Evolutionary conservation across 2,329 filamentous ascomycete genomes (phyloP).

Genomic region (Sphaerulina musiva): DNA sequence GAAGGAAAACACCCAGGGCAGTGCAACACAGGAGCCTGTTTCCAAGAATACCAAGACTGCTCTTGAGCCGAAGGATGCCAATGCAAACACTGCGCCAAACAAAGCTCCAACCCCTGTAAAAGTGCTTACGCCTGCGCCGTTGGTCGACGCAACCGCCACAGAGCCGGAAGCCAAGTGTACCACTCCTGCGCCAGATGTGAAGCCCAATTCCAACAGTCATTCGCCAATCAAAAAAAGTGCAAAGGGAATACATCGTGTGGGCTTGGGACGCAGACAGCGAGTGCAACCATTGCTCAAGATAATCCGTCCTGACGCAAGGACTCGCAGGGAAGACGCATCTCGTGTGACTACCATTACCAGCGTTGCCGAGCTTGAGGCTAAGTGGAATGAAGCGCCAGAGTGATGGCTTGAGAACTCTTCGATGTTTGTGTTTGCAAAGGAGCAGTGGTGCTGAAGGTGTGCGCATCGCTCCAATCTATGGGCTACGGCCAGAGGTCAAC

Average conservation of each 20-base stretch:
- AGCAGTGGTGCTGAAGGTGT: neutral
- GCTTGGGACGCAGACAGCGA: constrained; percentile 42
- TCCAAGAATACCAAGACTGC: neutral
- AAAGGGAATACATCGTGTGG: constrained; percentile 42
- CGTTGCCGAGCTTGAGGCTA: constrained; percentile 11
- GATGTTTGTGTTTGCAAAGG: neutral
- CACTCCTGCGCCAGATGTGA: constrained; percentile 4
- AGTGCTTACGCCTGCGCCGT: constrained; percentile 4
- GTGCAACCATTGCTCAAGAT: constrained; percentile 41
- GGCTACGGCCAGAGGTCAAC: neutral
- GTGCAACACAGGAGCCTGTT: constrained; percentile 1
- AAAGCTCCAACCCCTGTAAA: neutral
- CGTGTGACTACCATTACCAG: constrained; percentile 13
- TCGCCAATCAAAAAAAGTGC: constrained; percentile 20
- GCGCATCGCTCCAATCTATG: neutral
- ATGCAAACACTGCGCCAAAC: constrained; percentile 3
- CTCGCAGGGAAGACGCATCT: constrained; percentile 12
- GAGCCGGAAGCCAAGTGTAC: neutral
- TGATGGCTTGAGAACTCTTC: neutral
- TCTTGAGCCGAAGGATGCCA: constrained; percentile 7
- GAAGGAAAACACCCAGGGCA: constrained; percentile 10
- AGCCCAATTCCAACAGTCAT: constrained; percentile 12
- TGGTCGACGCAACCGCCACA: constrained; percentile 2
- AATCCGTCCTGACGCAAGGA: constrained; percentile 15
- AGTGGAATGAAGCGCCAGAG: constrained; percentile 6